Base-by-base conservation (phyloP, 352 stramenopile species). In the Globisporangium cystogenes region DNA sequence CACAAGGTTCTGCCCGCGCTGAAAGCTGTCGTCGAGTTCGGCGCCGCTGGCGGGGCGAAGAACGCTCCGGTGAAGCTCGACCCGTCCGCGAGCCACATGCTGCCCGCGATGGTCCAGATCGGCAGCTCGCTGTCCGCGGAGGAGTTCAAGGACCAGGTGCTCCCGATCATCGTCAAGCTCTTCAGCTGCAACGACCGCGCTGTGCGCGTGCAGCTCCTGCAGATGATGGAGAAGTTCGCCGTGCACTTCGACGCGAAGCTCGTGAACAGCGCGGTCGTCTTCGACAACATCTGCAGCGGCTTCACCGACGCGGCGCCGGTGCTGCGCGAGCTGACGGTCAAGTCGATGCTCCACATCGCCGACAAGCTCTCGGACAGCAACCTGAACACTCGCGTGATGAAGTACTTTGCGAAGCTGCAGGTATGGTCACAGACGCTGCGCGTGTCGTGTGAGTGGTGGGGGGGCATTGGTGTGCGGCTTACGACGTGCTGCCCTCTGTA, bases 141-240 rank as follows among this genome's bases (percentile, higher is more conserved):
- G 55, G 83, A 90, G 45, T 96, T 97, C 52, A 91, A 91, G 40
- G 67, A 76, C n/a, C 73, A 93, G 20, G 82, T 96, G 41, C 68
- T 97, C 51, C 90, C 90, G 15, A 86, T 88, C 26, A 80, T 97
- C 51, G 59, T 96, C 48, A 90, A 91, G 53, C 66, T 97, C 1
- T 97, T 97, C 44, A 89, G 74, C 41, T 96, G 90, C 61, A 96
- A 97, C 58, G 90, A 97, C 53, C 82, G 90, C 56, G 86, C 85
- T 1, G 83, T 96, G 45, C 82, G 90, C 44, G 85, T 94, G 37
- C 90, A 95, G 59, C 68, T 97, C 16, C 62, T 97, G 56, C 86
- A 96, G 65, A 96, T 95, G 77, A 93, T 97, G 70, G 81, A 95
- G 49, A 86, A 82, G 36, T 96, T 96, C 46, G 67, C 86, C 2